Percentiles rank a stretch among this genome's conserved stretches.
Evolutionary conservation across 345 rosid genomes (phyloP).

Genomic region (Pseudoturritis turrita): DNA sequence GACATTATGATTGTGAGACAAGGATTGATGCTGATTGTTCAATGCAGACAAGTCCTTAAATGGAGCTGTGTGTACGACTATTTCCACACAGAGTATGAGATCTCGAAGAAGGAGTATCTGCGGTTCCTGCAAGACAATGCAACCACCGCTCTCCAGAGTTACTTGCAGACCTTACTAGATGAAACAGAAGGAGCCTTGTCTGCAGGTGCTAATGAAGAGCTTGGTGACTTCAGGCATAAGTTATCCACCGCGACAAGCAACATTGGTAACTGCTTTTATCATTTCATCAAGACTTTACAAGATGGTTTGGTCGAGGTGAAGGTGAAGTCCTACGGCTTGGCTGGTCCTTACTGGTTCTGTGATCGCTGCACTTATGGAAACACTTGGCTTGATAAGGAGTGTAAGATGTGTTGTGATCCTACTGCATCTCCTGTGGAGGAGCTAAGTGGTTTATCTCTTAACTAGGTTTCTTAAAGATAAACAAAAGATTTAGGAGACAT

Average conservation of each 20-base stretch:
- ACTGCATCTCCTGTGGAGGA: background rate
- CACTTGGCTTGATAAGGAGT: background rate
- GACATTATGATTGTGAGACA: background rate
- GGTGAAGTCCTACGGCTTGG: constrained; percentile 4
- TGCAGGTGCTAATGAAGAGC: background rate
- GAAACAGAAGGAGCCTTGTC: background rate
- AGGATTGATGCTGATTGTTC: background rate
- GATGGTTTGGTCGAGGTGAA: constrained; percentile 13
- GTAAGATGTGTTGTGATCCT: constrained; percentile 17
- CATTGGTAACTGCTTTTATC: constrained; percentile 18
- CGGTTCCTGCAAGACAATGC: background rate
- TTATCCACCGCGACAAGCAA: background rate
- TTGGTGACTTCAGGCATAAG: background rate
- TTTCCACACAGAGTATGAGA: background rate
- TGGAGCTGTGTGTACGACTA: constrained; percentile 4
- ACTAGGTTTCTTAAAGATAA: background rate
- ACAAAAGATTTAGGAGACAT: background rate
- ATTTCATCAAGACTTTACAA: constrained; percentile 6
- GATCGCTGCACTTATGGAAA: constrained; percentile 22
- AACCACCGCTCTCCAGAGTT: background rate
- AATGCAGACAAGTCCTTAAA: constrained; percentile 5
- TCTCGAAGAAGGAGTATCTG: constrained; percentile 9
- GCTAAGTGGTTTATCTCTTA: constrained; percentile 5
- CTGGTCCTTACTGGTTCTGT: constrained; percentile 1
- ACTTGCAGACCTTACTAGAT: background rate